Base-by-base conservation (phyloP, 768 basidiomycete genomes). In the Cyclocybe aegerita region DNA sequence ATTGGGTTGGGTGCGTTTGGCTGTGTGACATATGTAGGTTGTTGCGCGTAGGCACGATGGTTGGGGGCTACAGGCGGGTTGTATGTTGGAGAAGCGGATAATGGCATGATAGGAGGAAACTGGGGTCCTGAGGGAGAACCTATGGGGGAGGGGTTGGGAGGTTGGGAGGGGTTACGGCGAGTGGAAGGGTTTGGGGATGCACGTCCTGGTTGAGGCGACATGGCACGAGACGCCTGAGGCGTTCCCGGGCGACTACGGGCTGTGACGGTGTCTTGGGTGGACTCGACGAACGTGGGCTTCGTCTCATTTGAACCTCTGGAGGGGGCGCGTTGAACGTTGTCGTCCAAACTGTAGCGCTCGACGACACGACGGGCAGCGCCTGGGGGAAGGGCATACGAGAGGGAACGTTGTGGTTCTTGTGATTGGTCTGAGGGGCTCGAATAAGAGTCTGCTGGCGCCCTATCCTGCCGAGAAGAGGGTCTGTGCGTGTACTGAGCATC, bases 21-120 rank as follows among this genome's bases (percentile, higher is more conserved):
- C 39, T 83, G 83, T 4, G 78, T 85, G 57, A 90, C 83, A 57
- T 82, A 89, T 1, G 83, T 89, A n/a, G 88, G 88, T 49, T 88
- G 87, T 47, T 88, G 87, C 1, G 86, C 75, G 62, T 77, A 83
- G 6, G 78, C 86, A 49, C 88, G 83, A 48, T 82, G 80, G 48
- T 74, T 85, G 0, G 85, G 75, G 1, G 89, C 81, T 41, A 90
- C 75, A 35, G 86, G 82, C 15, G 85, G 82, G 31, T 73, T 73
- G 63, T 85, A 85, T 11, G 77, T 72, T 47, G 81, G 81, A 10
- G 81, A 78, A 9, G 81, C 76, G 15, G 82, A 78, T 39, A 86
- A 67, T 30, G 81, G 81, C 62, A 83, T 81, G 46, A 79, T 76
- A 35, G 82, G 76, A 14, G 58, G 75, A 60, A 62, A 63, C 52